phyloP scores from a whole-genome alignment of 495 filamentous ascomycete genomes.

The Clavariopsis aquatica region DNA sequence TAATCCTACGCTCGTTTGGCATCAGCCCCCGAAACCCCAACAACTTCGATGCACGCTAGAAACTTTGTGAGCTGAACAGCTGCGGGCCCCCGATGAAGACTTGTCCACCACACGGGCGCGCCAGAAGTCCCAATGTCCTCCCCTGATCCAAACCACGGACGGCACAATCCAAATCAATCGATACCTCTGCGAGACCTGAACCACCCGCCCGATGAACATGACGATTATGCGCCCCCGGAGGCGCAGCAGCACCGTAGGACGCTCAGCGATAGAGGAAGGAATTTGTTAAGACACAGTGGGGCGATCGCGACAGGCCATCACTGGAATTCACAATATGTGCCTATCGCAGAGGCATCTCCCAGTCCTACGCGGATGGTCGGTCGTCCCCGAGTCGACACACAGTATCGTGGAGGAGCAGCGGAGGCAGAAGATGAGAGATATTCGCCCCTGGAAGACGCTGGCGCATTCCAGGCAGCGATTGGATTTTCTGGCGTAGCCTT shows the following conservation, averaged over 20 bases:
- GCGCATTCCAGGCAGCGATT: conserved; percentile 61
- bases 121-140: conserved; percentile 58
- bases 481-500: conserved; percentile 62
- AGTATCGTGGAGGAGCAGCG: conserved; percentile 38
- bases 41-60: conserved; percentile 5
- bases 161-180: conserved; percentile 59
- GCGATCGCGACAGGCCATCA: conserved; percentile 33
- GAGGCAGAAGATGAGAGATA: conserved; percentile 48
- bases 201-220: conserved; percentile 54
- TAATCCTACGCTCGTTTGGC: conserved; percentile 22
- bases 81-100: conserved; percentile 34
- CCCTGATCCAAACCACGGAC: conserved; percentile 54
- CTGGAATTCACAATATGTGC: conserved; percentile 50
- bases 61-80: conserved; percentile 26
- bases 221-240: conserved; percentile 37
- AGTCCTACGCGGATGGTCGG: conserved; percentile 41
- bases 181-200: conserved; percentile 85
- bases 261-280: conserved; percentile 45
- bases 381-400: conserved; percentile 29
- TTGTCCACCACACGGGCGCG: conserved; percentile 19
- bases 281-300: conserved; percentile 37
- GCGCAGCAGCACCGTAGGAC: conserved; percentile 43
- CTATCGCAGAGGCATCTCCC: conserved; percentile 58
- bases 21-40: conserved; percentile 13
- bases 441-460: conserved; percentile 52